Evolutionary conservation across 2,329 filamentous ascomycete genomes (phyloP).

Genomic region (Arthroderma sp.): DNA sequence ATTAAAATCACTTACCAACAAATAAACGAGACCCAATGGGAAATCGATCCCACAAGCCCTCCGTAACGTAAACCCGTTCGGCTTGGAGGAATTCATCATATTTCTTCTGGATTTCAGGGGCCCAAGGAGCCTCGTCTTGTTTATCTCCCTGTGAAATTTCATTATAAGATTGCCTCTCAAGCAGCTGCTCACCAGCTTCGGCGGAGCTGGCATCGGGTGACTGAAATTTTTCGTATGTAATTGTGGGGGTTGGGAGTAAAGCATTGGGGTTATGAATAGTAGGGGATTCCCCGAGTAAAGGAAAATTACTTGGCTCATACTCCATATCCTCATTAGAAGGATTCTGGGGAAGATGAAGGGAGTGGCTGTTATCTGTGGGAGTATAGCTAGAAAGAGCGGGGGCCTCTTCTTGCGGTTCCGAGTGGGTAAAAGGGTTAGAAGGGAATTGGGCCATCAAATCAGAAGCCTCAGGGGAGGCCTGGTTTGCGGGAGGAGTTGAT

Average conservation of each 20-base stretch:
- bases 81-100: constrained; percentile 39
- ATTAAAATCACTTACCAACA: constrained; percentile 29
- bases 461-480: constrained; percentile 18
- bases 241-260: constrained; percentile 6
- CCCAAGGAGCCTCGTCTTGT: constrained; percentile 34
- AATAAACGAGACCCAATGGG: constrained; percentile 36
- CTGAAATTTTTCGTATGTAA: neutral
- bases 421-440: constrained; percentile 31
- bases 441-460: constrained; percentile 22
- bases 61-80: constrained; percentile 38
- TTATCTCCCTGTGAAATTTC: constrained; percentile 5
- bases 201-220: constrained; percentile 24
- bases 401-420: constrained; percentile 32
- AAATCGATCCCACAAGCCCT: constrained; percentile 40
- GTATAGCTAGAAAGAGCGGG: constrained; percentile 26
- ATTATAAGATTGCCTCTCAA: constrained; percentile 4
- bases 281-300: constrained; percentile 21
- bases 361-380: constrained; percentile 24
- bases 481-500: constrained; percentile 16
- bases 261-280: constrained; percentile 25
- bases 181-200: constrained; percentile 11
- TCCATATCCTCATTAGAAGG: constrained; percentile 10
- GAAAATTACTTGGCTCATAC: constrained; percentile 14
- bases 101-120: constrained; percentile 35
- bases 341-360: constrained; percentile 4